A percentile compares a stretch with the other conserved stretches of the same genome.
These are phyloP conservation scores for Carex sylvatica DNA, from an alignment of 202 grass and related monocot genomes.

Conservation along the genomic window DNA sequence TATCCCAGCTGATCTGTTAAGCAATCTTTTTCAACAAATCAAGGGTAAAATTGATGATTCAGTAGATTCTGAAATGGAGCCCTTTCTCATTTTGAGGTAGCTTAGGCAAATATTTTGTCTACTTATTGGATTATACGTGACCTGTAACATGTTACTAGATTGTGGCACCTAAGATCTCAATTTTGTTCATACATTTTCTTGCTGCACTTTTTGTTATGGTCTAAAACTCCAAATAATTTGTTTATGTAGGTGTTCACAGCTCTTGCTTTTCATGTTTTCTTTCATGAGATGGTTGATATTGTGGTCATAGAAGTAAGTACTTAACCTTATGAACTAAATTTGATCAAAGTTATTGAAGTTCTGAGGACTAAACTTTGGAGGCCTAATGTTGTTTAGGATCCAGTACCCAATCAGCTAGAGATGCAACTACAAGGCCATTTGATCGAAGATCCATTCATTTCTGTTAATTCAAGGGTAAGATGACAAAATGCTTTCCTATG, in stretches of 20 bases:
- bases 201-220: not conserved
- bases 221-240: not conserved
- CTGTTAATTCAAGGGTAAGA: slow-evolving; percentile 88
- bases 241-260: slow-evolving; percentile 73
- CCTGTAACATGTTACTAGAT: not conserved
- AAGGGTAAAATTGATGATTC: slow-evolving; percentile 71
- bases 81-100: slow-evolving; percentile 87
- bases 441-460: slow-evolving; percentile 79
- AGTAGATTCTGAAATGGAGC: slow-evolving; percentile 63
- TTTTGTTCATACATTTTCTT: not conserved
- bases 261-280: slow-evolving; percentile 79
- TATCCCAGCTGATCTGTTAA: slow-evolving; percentile 52
- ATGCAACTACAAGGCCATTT: slow-evolving; percentile 51
- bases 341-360: not conserved
- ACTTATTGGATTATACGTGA: not conserved
- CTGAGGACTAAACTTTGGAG: too few species aligned
- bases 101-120: not conserved
- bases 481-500: slow-evolving; percentile 6
- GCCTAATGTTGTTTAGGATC: slow-evolving; percentile 45
- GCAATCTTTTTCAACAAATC: slow-evolving; percentile 39
- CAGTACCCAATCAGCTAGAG: slow-evolving; percentile 39
- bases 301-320: slow-evolving; percentile 82
- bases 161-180: not conserved
- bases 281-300: slow-evolving; percentile 66
- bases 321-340: slow-evolving; percentile 16